Evolutionary conservation across 768 basidiomycete species (phyloP).

Genomic region (Boletus rubroflammeus): DNA sequence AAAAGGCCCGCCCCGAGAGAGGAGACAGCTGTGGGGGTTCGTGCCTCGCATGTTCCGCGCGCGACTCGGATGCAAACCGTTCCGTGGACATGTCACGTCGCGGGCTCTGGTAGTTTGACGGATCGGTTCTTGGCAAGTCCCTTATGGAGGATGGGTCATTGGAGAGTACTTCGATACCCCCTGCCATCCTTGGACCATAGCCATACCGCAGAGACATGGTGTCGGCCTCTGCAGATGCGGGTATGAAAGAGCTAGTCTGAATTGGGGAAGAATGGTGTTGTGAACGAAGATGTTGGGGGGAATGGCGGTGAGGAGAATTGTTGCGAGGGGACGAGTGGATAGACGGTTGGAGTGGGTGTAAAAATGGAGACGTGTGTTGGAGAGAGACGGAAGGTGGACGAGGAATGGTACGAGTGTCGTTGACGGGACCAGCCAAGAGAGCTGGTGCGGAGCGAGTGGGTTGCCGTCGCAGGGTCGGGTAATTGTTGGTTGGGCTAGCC

Average conservation of each 20-base stretch:
- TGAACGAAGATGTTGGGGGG: slow-evolving; percentile 16
- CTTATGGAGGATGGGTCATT: slow-evolving; percentile 9
- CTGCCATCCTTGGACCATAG: slow-evolving; percentile 27
- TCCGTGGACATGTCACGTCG: slow-evolving; percentile 17
- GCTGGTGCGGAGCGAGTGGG: slow-evolving; percentile 5
- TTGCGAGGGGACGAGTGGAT: slow-evolving; percentile 14
- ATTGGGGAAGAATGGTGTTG: slow-evolving; percentile 13
- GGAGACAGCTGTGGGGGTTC: slow-evolving; percentile 14
- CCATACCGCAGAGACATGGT: slow-evolving; percentile 19
- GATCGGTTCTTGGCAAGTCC: slow-evolving; percentile 10
- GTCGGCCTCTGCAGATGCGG: neutral
- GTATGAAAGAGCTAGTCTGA: neutral
- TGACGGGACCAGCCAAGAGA: neutral
- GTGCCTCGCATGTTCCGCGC: slow-evolving; percentile 8
- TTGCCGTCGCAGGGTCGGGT: slow-evolving; percentile 25
- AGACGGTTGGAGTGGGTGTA: slow-evolving; percentile 6
- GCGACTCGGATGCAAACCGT: slow-evolving; percentile 9
- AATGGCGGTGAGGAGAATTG: slow-evolving; percentile 18
- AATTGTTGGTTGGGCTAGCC: slow-evolving; percentile 19
- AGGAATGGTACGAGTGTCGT: slow-evolving; percentile 2
- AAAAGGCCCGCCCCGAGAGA: neutral
- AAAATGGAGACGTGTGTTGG: slow-evolving; percentile 12
- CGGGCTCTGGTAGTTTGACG: slow-evolving; percentile 11
- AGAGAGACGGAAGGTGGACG: slow-evolving; percentile 10
- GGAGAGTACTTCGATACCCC: slow-evolving; percentile 24